These are phyloP conservation scores for Leccinellum rugosiceps DNA, from an alignment of 768 basidiomycete species.

Conservation along the genomic window DNA sequence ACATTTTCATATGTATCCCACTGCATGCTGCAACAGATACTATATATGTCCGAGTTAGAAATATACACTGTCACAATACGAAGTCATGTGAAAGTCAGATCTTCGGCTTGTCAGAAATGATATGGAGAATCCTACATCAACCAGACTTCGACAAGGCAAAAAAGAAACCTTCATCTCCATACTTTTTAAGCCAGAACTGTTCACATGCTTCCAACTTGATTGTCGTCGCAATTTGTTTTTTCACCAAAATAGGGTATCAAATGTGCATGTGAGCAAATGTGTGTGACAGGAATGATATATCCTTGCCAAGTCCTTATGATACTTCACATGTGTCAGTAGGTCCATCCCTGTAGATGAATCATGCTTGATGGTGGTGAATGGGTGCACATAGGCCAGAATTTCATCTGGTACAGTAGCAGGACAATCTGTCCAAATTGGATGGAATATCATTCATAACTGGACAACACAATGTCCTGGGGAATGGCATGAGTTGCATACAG, in stretches of 20 bases:
- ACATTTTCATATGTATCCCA: no score
- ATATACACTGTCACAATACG: no score
- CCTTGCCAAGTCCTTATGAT: neutral
- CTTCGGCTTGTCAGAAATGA: no score
- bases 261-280: neutral
- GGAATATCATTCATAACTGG: neutral
- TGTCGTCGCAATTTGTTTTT: neutral
- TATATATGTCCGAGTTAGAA: no score
- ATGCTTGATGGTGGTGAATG: neutral
- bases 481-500: neutral
- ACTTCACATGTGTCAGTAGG: neutral
- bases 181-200: no score
- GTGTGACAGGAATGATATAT: neutral
- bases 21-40: no score
- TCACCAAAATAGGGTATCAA: neutral
- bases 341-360: neutral
- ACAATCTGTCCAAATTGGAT: neutral
- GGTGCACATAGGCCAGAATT: neutral
- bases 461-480: neutral
- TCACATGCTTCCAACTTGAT: no score
- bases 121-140: no score
- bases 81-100: no score
- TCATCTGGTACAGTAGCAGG: neutral
- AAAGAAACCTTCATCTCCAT: no score
- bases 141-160: no score